Conservation (phyloP, 371 early-diverging fungal genomes). For the Spiromyces aspiralis region DNA sequence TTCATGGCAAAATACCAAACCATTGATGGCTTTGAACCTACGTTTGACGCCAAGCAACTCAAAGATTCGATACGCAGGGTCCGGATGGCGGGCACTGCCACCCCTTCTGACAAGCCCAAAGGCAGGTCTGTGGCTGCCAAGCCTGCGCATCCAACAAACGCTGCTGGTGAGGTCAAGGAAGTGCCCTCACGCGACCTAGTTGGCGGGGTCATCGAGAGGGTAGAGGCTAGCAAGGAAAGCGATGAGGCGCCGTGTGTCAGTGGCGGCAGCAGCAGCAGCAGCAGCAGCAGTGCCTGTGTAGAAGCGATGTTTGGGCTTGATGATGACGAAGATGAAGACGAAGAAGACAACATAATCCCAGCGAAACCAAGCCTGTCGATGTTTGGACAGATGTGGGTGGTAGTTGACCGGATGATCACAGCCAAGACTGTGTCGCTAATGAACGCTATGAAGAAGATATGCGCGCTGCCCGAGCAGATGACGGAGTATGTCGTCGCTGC, state of each 20-base stretch:
- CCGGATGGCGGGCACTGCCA: no score
- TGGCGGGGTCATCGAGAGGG: no score
- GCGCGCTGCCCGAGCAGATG: not conserved
- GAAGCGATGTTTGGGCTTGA: slow-evolving; percentile 2
- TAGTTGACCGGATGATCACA: slow-evolving; percentile 12
- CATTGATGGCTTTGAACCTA: not conserved
- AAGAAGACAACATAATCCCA: not conserved
- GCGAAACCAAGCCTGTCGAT: slow-evolving; percentile 8
- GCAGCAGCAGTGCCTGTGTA: slow-evolving; percentile 14
- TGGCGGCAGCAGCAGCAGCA: slow-evolving; percentile 14
- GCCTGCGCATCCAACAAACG: no score
- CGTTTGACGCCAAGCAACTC: no score
- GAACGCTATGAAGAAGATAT: not conserved
- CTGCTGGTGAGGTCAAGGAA: no score
- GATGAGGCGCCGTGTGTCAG: no score
- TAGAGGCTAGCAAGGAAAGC: no score
- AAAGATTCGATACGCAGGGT: no score
- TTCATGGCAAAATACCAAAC: no score
- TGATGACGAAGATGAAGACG: slow-evolving; percentile 2
- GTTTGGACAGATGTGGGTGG: slow-evolving; percentile 21
- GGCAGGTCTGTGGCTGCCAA: no score
- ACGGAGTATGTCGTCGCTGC: not conserved
- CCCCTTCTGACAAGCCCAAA: no score
- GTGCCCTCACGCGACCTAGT: no score
- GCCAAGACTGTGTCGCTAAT: slow-evolving; percentile 1